A percentile compares a stretch with the other conserved stretches of the same genome.
Evolutionary conservation across 768 basidiomycete species (phyloP).

Genomic region (Calocera cornea): DNA sequence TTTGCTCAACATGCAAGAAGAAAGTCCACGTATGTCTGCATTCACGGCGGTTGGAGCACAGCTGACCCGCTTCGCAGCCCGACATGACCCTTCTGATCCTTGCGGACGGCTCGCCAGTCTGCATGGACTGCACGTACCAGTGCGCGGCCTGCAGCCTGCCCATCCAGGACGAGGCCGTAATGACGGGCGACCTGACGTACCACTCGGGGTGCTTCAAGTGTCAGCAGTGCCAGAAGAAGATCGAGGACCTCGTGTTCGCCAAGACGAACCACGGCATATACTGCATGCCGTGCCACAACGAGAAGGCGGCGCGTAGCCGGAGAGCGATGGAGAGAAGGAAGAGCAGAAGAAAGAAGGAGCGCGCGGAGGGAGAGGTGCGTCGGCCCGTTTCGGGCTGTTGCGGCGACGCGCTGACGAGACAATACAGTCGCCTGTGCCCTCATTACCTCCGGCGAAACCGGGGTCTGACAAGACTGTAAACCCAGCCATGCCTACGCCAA

Average conservation of each 20-base stretch:
- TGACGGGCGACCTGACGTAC: conserved; percentile 96
- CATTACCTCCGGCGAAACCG: not conserved
- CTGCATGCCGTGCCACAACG: conserved; percentile 97
- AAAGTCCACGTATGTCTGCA: conserved; percentile 6
- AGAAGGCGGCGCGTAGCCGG: conserved; percentile 85
- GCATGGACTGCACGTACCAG: conserved; percentile 82
- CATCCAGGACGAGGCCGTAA: conserved; percentile 97
- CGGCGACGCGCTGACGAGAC: conserved; percentile 4
- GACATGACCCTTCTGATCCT: conserved; percentile 95
- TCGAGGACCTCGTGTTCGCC: conserved; percentile 96
- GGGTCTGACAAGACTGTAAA: conserved; percentile 9
- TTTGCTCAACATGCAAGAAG: conserved; percentile 11
- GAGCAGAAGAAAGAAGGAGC: conserved; percentile 31
- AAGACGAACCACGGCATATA: conserved; percentile 98
- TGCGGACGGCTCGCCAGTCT: conserved; percentile 95
- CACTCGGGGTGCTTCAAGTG: conserved; percentile 99
- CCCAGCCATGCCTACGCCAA: conserved; percentile 11
- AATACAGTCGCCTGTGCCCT: conserved; percentile 7
- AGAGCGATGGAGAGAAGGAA: conserved; percentile 83
- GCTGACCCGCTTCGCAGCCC: conserved; percentile 28
- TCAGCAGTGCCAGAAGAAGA: conserved; percentile 82
- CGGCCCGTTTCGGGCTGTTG: conserved; percentile 10
- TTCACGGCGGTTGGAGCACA: not conserved
- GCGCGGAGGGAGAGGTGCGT: conserved; percentile 17
- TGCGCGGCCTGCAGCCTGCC: conserved; percentile 90